These are phyloP conservation scores for Aschersonia sp. DNA, from an alignment of 2,329 filamentous ascomycete genomes.

Conservation along the genomic window DNA sequence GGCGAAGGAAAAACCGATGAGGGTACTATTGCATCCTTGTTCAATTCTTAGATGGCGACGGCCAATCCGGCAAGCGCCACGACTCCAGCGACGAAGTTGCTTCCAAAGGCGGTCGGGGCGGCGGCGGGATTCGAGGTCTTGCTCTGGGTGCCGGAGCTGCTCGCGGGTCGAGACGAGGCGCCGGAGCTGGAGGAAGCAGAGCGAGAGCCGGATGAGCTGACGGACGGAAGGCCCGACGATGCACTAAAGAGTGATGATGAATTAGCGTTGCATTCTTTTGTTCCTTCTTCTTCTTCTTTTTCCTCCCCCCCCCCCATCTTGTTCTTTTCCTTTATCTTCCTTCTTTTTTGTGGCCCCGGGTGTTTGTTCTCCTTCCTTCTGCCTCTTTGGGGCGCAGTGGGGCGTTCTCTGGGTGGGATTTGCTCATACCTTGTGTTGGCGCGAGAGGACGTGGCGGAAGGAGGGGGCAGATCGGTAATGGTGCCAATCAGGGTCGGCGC, in stretches of 20 bases:
- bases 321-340: too few species aligned
- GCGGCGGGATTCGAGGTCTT: slow-evolving; percentile 9
- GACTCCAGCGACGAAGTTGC: slow-evolving; percentile 7
- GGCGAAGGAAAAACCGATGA: too few species aligned
- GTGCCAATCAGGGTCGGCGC: background rate
- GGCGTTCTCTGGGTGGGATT: too few species aligned
- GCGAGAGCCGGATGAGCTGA: background rate
- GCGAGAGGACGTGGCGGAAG: background rate
- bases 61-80: slow-evolving; percentile 10
- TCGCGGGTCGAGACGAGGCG: background rate
- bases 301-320: too few species aligned
- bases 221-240: too few species aligned
- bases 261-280: too few species aligned
- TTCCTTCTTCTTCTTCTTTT: too few species aligned
- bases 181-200: background rate
- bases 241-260: too few species aligned
- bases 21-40: background rate
- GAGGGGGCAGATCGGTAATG: background rate
- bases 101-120: slow-evolving; percentile 8
- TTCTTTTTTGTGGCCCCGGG: too few species aligned
- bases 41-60: slow-evolving; percentile 4
- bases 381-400: too few species aligned
- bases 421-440: background rate
- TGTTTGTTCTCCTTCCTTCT: too few species aligned
- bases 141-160: background rate